Base-by-base conservation (phyloP, 495 filamentous ascomycete genomes). In the Staphylotrichum tortipilum region DNA sequence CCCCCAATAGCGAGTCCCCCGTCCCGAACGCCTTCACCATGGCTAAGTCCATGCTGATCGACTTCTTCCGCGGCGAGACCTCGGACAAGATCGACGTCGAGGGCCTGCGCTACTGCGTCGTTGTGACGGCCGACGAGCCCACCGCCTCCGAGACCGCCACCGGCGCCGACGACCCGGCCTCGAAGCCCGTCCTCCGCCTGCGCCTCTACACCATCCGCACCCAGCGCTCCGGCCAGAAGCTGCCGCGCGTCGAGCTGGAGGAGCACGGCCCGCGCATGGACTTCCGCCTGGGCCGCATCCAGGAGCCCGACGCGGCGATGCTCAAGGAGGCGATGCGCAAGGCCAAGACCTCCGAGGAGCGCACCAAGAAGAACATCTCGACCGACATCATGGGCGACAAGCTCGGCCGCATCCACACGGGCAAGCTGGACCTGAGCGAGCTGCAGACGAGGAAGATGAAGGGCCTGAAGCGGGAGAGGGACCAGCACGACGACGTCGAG, bases 391-490 rank as follows among this genome's bases (percentile, higher is more conserved):
- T 98, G 53, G 92, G 94, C 63, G 94, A 98, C 64, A 96, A 97
- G 80, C 71, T 97, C 45, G 92, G 94, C 46, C 79, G 89, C 48
- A 88, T 98, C 47, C 94, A 98, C 71, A 67, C 92, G 23, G 88
- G 85, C 62, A 89, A 86, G 75, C 88, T 96, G 68, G 91, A 97
- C 70, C 75, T 98, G 30, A 75, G 72, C 50, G 77, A 83, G 52
- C 65, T 98, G 68, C 92, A 97, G 79, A 95, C 88, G 38, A 79
- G 92, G 62, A 98, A 98, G 82, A 96, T 98, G 90, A 98, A 98
- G 81, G 92, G 92, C 50, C 67, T 98, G 55, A 97, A 97, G 79
- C 75, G 94, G 43, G 76, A 77, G 22, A 69, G 83, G 17, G 79
- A 81, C 50, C 74, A 79, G 18, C 46, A 41, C 18, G 46, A 54